phyloP scores from a whole-genome alignment of 139 green algal genomes.

The Chlorella vulgaris region DNA sequence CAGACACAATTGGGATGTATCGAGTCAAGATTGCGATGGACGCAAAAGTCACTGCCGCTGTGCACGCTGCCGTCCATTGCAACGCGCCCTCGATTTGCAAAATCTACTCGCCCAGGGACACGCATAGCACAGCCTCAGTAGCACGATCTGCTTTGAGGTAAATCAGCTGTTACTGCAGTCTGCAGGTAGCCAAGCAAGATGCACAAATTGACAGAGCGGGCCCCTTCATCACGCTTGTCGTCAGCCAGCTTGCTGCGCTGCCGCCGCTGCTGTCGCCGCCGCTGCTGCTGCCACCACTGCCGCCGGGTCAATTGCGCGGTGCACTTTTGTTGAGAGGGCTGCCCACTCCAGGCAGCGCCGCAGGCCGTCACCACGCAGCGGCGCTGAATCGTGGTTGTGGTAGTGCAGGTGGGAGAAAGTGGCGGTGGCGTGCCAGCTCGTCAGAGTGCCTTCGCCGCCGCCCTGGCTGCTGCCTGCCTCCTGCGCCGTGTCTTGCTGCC shows the following conservation, averaged over 20 bases:
- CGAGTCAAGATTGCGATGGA: no score
- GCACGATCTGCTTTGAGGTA: no score
- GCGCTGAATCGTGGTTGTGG: slow-evolving; percentile 48
- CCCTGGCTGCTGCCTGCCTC: not conserved
- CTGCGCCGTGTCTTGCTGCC: not conserved
- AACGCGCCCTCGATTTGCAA: no score
- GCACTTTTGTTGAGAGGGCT: slow-evolving; percentile 32
- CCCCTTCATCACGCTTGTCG: not conserved
- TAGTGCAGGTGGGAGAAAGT: slow-evolving; percentile 30
- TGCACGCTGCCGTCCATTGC: no score
- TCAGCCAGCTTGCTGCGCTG: not conserved
- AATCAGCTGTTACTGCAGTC: no score
- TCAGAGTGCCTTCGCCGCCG: not conserved
- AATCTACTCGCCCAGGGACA: no score
- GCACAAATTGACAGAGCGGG: not conserved
- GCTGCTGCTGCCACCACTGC: slow-evolving; percentile 1
- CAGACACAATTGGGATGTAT: no score
- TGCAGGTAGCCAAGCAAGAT: no score
- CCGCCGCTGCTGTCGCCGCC: not conserved
- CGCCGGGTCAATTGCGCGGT: not conserved
- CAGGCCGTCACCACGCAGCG: slow-evolving; percentile 37
- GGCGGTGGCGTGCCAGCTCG: slow-evolving; percentile 12
- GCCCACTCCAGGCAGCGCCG: slow-evolving; percentile 48
- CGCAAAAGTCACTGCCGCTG: no score
- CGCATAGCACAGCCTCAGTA: no score